Percentiles rank a stretch among this genome's conserved stretches.
These are phyloP conservation scores for Skeletonema menzelii DNA, from an alignment of 108 stramenopile genomes.

Conservation along the genomic window DNA sequence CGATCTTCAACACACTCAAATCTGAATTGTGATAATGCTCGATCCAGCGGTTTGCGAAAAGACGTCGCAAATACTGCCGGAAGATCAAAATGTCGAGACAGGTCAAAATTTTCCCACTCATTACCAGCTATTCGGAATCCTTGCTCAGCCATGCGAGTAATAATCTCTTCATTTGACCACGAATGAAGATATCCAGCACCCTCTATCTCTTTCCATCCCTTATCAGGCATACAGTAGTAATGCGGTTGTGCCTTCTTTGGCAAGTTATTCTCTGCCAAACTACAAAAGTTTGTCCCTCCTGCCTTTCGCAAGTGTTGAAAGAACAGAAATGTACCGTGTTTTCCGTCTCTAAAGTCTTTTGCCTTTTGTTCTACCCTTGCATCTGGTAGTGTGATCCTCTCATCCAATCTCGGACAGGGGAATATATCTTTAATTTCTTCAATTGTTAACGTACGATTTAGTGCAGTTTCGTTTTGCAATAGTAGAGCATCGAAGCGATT, in stretches of 20 bases:
- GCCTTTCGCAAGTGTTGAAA: conserved; percentile 86
- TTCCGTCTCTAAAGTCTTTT: conserved; percentile 53
- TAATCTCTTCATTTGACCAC: conserved; percentile 67
- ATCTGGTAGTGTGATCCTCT: conserved; percentile 78
- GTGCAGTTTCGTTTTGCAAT: conserved; percentile 53
- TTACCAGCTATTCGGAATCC: conserved; percentile 71
- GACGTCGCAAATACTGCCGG: conserved; percentile 83
- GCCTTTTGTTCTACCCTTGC: conserved; percentile 56
- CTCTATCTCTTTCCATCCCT: conserved; percentile 39
- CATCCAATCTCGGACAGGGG: conserved; percentile 57
- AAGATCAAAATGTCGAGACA: conserved; percentile 62
- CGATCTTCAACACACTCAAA: conserved; percentile 86
- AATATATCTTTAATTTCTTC: conserved; percentile 61
- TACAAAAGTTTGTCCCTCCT: conserved; percentile 82
- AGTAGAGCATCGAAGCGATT: conserved; percentile 60
- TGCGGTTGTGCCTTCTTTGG: conserved; percentile 49
- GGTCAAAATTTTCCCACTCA: conserved; percentile 81
- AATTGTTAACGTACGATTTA: conserved; percentile 33
- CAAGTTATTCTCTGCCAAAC: conserved; percentile 70
- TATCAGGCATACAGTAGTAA: conserved; percentile 84
- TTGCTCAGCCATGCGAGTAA: conserved; percentile 36
- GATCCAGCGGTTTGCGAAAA: conserved; percentile 76
- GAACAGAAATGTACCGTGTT: conserved; percentile 60
- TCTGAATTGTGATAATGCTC: conserved; percentile 84
- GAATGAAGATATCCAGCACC: conserved; percentile 64